phyloP scores from a whole-genome alignment of 345 rosid species.

The Brassica carinata region DNA sequence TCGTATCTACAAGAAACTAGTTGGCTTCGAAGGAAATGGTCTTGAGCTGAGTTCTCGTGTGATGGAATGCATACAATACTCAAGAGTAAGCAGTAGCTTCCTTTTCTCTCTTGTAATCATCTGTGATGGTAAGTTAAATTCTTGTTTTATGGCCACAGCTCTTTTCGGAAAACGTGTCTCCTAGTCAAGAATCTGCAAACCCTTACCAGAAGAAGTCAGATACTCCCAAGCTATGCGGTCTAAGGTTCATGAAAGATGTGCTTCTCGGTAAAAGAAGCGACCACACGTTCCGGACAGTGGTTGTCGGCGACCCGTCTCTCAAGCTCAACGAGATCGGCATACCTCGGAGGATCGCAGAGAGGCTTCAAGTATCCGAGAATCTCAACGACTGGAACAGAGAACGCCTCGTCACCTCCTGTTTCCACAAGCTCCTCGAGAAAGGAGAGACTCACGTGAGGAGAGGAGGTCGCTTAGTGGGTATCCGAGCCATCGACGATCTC shows the following conservation, averaged over 20 bases:
- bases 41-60: conserved; percentile 75
- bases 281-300: conserved; percentile 85
- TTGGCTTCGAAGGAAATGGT: conserved; percentile 62
- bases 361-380: conserved; percentile 70
- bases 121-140: neutral
- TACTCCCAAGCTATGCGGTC: conserved; percentile 61
- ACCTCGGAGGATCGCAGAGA: conserved; percentile 75
- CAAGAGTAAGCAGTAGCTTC: conserved; percentile 61
- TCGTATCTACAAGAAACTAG: conserved; percentile 68
- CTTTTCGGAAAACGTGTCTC: conserved; percentile 52
- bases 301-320: conserved; percentile 78
- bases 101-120: neutral
- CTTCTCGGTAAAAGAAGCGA: conserved; percentile 87
- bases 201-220: conserved; percentile 49
- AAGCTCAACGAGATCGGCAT: conserved; percentile 80
- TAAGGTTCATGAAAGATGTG: conserved; percentile 87
- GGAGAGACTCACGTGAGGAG: conserved; percentile 68
- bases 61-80: conserved; percentile 69
- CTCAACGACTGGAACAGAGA: conserved; percentile 73
- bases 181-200: conserved; percentile 46
- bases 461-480: conserved; percentile 51
- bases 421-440: conserved; percentile 60
- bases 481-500: conserved; percentile 54
- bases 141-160: conserved; percentile 44
- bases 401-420: conserved; percentile 47